Conservation (phyloP, 768 basidiomycete genomes). For the Phaeotremella skinneri region DNA sequence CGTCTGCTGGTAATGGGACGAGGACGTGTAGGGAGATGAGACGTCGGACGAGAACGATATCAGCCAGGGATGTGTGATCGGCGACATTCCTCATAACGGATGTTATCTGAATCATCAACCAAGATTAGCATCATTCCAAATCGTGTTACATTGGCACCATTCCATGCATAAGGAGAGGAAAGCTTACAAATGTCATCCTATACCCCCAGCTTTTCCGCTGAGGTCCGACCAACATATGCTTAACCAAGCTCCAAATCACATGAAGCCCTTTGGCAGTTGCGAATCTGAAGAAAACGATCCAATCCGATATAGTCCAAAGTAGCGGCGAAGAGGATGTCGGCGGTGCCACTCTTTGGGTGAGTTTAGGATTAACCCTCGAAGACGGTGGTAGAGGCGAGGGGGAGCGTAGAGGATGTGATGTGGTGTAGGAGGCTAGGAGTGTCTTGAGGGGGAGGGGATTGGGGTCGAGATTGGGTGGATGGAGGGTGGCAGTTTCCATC, state of each 20-base stretch:
- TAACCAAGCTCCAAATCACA: constrained; percentile 56
- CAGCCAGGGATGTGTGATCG: constrained; percentile 74
- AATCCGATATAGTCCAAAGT: constrained; percentile 39
- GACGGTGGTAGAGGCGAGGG: constrained; percentile 45
- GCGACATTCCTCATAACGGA: constrained; percentile 77
- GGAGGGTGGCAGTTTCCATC: constrained; percentile 1
- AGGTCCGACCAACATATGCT: constrained; percentile 81
- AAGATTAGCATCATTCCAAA: neutral
- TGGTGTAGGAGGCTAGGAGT: constrained; percentile 31
- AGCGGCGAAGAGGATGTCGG: constrained; percentile 32
- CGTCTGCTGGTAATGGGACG: constrained; percentile 84
- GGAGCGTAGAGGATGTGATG: constrained; percentile 41
- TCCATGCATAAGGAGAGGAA: constrained; percentile 42
- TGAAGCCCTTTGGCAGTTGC: constrained; percentile 42
- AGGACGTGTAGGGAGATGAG: constrained; percentile 77
- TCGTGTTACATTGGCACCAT: neutral
- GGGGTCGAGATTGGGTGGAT: neutral
- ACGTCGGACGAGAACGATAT: constrained; percentile 66
- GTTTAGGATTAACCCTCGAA: constrained; percentile 42
- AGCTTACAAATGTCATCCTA: constrained; percentile 86
- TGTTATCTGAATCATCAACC: constrained; percentile 39
- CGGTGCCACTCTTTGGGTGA: constrained; percentile 36
- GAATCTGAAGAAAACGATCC: constrained; percentile 39
- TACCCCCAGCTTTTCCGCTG: constrained; percentile 84
- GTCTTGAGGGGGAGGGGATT: constrained; percentile 20